phyloP scores from a whole-genome alignment of 345 rosid genomes.

The Rhizophora apiculata region DNA sequence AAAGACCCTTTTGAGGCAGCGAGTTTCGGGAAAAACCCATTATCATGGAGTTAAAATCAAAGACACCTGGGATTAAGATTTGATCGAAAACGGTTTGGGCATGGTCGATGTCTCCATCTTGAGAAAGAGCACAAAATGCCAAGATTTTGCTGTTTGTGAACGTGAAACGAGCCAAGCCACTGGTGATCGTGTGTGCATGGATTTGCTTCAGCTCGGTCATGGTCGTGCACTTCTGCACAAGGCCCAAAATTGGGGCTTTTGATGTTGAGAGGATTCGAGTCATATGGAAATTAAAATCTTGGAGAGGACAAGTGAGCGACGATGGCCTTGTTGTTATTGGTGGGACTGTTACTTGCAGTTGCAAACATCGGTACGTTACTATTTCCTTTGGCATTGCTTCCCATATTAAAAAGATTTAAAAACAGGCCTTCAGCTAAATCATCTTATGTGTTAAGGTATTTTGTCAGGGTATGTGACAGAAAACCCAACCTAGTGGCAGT shows the following conservation, averaged over 20 bases:
- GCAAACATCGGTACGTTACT: too few species aligned
- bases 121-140: slow-evolving; percentile 23
- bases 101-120: slow-evolving; percentile 18
- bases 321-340: too few species aligned
- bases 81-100: slow-evolving; percentile 24
- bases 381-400: too few species aligned
- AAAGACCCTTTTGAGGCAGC: slow-evolving; percentile 20
- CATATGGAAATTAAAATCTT: not conserved
- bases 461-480: too few species aligned
- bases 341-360: too few species aligned
- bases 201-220: slow-evolving; percentile 30
- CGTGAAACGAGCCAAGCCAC: slow-evolving; percentile 21
- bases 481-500: too few species aligned
- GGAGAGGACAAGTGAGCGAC: too few species aligned
- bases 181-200: slow-evolving; percentile 27
- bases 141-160: slow-evolving; percentile 29
- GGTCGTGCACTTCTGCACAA: slow-evolving; percentile 22
- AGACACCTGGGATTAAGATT: slow-evolving; percentile 22
- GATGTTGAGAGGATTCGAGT: not conserved
- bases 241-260: slow-evolving; percentile 20
- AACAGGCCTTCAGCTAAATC: too few species aligned
- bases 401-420: too few species aligned
- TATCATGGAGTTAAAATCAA: slow-evolving; percentile 30
- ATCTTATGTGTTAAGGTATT: too few species aligned
- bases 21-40: slow-evolving; percentile 27